Evolutionary conservation across 495 filamentous ascomycete genomes (phyloP).

Genomic region (Cetradonia linearis): DNA sequence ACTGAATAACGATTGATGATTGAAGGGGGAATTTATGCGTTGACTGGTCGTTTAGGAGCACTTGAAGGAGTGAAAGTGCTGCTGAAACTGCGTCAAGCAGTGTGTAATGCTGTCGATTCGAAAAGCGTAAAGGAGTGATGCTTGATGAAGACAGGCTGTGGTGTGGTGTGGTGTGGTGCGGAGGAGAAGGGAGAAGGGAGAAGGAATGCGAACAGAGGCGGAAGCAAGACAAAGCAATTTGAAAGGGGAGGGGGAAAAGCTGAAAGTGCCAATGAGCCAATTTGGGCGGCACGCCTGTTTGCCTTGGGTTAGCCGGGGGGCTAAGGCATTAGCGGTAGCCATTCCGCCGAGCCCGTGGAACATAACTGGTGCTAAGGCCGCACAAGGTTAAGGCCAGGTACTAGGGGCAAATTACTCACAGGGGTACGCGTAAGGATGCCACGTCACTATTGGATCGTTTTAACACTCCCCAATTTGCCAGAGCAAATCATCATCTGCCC

Average conservation of each 20-base stretch:
- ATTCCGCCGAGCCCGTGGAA: not conserved
- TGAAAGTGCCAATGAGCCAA: not conserved
- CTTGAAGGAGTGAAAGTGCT: conserved; percentile 24
- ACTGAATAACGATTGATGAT: not conserved
- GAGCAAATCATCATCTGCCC: not conserved
- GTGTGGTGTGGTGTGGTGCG: too few species aligned
- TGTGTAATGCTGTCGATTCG: conserved; percentile 12
- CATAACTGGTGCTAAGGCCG: not conserved
- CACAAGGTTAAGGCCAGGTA: not conserved
- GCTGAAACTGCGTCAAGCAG: conserved; percentile 22
- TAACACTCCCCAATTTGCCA: not conserved
- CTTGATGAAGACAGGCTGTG: conserved; percentile 11
- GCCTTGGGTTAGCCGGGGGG: not conserved
- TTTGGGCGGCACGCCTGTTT: conserved; percentile 1
- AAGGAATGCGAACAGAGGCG: conserved; percentile 11
- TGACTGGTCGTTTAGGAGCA: conserved; percentile 8
- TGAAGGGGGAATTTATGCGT: not conserved
- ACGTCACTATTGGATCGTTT: not conserved
- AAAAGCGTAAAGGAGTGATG: conserved; percentile 21
- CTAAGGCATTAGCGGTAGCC: not conserved
- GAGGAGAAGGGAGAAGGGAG: not conserved
- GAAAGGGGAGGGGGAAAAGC: conserved; percentile 6
- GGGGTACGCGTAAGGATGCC: not conserved
- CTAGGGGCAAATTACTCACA: not conserved
- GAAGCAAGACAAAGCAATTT: conserved; percentile 4